Conservation (phyloP, 1,284 basidiomycete genomes). For the Amylostereum chailletii region DNA sequence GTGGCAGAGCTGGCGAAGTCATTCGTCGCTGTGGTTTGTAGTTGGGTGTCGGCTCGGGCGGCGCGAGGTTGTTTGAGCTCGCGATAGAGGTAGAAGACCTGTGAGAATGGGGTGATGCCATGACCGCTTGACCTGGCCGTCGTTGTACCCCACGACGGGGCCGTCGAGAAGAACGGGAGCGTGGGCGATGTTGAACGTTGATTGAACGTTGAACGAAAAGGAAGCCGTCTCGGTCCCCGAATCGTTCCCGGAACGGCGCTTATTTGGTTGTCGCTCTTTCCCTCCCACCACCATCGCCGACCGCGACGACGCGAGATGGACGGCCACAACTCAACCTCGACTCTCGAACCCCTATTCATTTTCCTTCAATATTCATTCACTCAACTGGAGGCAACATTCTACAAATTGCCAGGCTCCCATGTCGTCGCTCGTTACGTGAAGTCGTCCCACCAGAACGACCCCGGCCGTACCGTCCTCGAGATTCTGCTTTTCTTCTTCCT, state of each 20-base stretch:
- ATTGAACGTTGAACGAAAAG: not conserved
- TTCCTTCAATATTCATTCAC: conserved; percentile 48
- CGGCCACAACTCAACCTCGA: conserved; percentile 22
- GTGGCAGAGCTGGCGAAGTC: conserved; percentile 24
- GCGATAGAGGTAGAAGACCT: conserved; percentile 20
- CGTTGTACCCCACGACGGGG: not conserved
- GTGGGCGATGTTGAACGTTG: not conserved
- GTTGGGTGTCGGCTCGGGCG: conserved; percentile 15
- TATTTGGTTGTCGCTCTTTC: not conserved
- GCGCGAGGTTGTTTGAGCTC: conserved; percentile 18
- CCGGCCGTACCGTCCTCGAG: conserved; percentile 87
- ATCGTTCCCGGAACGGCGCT: not conserved
- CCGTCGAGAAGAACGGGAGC: not conserved
- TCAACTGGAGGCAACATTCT: conserved; percentile 53
- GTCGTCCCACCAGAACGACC: conserved; percentile 86
- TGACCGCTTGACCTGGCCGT: conserved; percentile 1
- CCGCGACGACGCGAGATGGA: conserved; percentile 21
- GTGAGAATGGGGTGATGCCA: conserved; percentile 17
- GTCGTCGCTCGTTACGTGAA: conserved; percentile 89
- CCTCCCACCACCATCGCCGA: conserved; percentile 11
- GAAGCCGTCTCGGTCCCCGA: not conserved
- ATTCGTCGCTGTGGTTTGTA: conserved; percentile 23
- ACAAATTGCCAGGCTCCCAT: conserved; percentile 79
- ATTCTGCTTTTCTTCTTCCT: conserved; percentile 86
- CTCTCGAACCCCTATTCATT: conserved; percentile 51